Conservation (phyloP, 1,284 basidiomycete species). For the Ganoderma sp. region DNA sequence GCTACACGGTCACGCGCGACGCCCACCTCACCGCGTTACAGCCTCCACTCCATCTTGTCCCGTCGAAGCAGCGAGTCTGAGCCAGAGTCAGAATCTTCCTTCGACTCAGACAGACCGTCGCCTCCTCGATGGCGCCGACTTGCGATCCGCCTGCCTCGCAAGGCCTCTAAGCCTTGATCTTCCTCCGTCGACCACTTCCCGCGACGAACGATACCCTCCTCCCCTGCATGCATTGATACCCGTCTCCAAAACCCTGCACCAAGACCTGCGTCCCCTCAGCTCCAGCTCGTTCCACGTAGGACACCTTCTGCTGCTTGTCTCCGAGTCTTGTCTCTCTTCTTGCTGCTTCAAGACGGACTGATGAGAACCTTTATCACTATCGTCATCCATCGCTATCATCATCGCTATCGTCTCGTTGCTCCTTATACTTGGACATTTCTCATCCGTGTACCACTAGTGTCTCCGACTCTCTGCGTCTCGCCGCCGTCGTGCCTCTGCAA, state of each 20-base stretch:
- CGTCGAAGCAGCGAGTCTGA: background rate
- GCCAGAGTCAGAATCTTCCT: background rate
- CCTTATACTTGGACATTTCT: background rate
- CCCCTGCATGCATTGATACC: background rate
- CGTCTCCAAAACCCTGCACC: background rate
- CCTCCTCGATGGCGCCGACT: background rate
- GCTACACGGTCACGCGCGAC: background rate
- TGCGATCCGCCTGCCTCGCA: background rate
- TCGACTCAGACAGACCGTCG: background rate
- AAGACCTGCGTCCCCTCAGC: background rate
- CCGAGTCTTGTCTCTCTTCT: background rate
- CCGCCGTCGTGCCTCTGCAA: background rate
- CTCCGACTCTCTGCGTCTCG: background rate
- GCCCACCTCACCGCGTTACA: background rate
- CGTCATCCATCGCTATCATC: background rate
- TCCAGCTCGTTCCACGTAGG: background rate
- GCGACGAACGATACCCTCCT: background rate
- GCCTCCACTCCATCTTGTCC: background rate
- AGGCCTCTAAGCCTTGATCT: background rate
- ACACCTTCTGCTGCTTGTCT: background rate
- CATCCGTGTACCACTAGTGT: background rate
- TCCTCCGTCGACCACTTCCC: background rate
- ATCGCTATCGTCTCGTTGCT: background rate
- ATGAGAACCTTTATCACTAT: background rate
- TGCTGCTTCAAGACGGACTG: background rate